Evolutionary conservation across 139 green algal genomes (phyloP), one percentile per base, ranked within the genome.

Genomic region (Haematococcus sp.): DNA sequence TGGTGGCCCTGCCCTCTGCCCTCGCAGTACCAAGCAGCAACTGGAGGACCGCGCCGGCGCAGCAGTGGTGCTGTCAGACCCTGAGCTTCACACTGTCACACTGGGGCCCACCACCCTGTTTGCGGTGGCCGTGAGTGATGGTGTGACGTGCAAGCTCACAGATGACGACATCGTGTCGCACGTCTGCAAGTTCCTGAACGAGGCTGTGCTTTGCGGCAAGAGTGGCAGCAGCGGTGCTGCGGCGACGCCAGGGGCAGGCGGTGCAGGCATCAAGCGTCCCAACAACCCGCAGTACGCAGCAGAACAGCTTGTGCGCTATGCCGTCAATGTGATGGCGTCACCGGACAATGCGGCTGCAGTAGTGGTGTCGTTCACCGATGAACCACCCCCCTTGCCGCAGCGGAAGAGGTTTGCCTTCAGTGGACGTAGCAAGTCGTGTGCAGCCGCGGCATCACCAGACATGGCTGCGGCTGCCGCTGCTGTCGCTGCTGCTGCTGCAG

Each of bases 31-130:
- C 44, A 72, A 72, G 44, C 5, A 34, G 25, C n/a, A 33, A 16
- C 32, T 74, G 46, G 7, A 49, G 40, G 40, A 49, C 40, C 40
- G 40, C 11, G 40, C 40, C 7, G 73, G 73, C 22, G 31, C 35
- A n/a, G 34, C 33, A 16, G 34, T 78, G 11, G 66, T 78, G 28
- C 56, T 78, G 25, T 28, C 32, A 15, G 52, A 67, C 16, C 73
- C 73, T 35, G 73, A 78, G 63, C 49, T 78, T 4, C 68, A 78
- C 63, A 68, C 63, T 2, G 32, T 43, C 27, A 40, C 19, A 28
- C 73, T 78, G 61, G 51, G 44, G 4, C 20, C 51, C 7, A 30
- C 73, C 54, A 68, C 30, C 46, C 63, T 73, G 22, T 59, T 78
- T 56, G 63, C 52, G 2, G 63, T 78, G 20, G 63, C 73, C 4